phyloP scores from a whole-genome alignment of 306 rosid species.

The Sicyos edulis region DNA sequence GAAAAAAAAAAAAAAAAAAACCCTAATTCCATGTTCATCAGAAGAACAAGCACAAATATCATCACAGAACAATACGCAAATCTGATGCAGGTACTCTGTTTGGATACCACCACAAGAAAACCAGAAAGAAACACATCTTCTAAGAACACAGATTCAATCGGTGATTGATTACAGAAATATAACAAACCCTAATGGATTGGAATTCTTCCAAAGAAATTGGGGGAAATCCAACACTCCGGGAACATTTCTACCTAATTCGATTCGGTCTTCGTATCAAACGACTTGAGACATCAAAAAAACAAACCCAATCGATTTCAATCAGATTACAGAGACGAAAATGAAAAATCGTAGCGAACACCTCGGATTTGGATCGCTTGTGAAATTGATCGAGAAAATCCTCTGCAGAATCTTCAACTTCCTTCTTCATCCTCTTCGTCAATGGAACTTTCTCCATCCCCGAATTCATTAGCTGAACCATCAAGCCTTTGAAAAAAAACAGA shows the following conservation, averaged over 20 bases:
- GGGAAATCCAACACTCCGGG: not conserved
- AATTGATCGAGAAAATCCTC: constrained; percentile 53
- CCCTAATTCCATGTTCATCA: not conserved
- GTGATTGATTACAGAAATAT: not conserved
- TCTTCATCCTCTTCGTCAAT: constrained; percentile 43
- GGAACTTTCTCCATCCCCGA: constrained; percentile 35
- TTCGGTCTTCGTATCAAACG: not conserved
- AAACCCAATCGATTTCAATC: not conserved
- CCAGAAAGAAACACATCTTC: constrained; percentile 4
- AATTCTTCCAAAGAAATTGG: not conserved
- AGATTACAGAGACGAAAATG: not conserved
- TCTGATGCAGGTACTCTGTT: not conserved
- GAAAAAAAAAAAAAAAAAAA: too few species aligned
- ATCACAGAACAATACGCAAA: not conserved
- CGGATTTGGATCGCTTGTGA: constrained; percentile 52
- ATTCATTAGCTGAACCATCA: constrained; percentile 59
- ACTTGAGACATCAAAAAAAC: not conserved
- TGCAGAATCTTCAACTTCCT: constrained; percentile 62
- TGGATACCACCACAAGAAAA: not conserved
- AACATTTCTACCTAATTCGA: not conserved
- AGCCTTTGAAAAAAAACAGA: not conserved
- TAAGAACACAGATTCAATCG: not conserved
- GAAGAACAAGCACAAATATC: not conserved
- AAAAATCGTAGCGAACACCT: constrained; percentile 33
- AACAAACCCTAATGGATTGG: not conserved